phyloP scores from a whole-genome alignment of 805 yeast genomes.

The Metschnikowia lachancei region DNA sequence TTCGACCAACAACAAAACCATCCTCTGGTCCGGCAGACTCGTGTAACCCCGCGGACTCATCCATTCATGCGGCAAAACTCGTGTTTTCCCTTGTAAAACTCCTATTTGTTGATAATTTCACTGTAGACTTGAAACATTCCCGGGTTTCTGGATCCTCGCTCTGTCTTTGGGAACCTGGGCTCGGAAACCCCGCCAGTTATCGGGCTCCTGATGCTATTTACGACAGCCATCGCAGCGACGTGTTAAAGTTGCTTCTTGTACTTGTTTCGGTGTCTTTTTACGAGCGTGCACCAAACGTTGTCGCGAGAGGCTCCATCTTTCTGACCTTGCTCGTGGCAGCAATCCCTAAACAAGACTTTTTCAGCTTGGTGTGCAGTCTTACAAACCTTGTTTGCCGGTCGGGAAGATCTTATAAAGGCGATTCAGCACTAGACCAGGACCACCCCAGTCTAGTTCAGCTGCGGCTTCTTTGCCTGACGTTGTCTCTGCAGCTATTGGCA shows the following conservation, averaged over 20 bases:
- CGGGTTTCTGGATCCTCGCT: neutral
- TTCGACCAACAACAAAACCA: neutral
- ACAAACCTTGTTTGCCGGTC: constrained; percentile 61
- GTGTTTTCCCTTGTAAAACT: constrained; percentile 35
- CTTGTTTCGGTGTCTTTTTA: constrained; percentile 65
- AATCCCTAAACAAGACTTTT: constrained; percentile 46
- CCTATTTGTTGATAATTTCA: constrained; percentile 58
- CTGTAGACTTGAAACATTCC: constrained; percentile 30
- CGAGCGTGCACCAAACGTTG: constrained; percentile 38
- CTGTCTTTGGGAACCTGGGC: constrained; percentile 78
- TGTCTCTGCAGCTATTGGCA: constrained; percentile 60
- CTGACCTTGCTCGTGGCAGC: constrained; percentile 52
- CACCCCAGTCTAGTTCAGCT: constrained; percentile 34
- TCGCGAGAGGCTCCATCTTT: constrained; percentile 57
- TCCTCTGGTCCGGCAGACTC: neutral
- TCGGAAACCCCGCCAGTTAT: constrained; percentile 47
- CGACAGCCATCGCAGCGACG: constrained; percentile 66
- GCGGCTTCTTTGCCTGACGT: constrained; percentile 48
- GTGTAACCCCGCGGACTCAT: neutral
- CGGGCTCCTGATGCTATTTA: constrained; percentile 29
- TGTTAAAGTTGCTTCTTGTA: constrained; percentile 58
- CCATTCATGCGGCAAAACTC: constrained; percentile 3
- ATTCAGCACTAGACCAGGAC: constrained; percentile 44
- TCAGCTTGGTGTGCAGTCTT: constrained; percentile 63
- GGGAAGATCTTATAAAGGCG: constrained; percentile 35